Percentiles rank a stretch among this genome's conserved stretches.
phyloP scores from a whole-genome alignment of 805 yeast genomes.

The Lipomyces kockii region DNA sequence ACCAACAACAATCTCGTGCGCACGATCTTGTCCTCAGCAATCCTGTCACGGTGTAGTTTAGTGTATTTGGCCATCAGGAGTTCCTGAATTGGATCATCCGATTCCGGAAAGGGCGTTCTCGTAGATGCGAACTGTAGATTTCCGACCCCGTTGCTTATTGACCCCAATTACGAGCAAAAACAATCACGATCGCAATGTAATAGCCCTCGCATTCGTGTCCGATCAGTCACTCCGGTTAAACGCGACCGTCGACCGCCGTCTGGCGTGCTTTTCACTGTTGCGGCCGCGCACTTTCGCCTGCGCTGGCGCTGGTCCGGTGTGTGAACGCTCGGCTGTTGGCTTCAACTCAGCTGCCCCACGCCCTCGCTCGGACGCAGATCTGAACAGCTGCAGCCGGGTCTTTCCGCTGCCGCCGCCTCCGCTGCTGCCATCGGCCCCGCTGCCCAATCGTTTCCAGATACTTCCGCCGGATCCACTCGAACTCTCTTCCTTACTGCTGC shows the following conservation, averaged over 20 bases:
- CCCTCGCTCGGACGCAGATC: conserved; percentile 20
- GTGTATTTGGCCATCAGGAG: neutral
- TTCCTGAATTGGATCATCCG: neutral
- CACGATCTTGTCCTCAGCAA: neutral
- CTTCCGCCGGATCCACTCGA: neutral
- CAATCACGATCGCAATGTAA: too few species aligned
- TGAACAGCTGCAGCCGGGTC: conserved; percentile 7
- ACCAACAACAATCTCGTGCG: neutral
- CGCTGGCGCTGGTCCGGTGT: neutral
- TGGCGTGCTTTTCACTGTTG: conserved; percentile 3
- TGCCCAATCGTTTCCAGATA: conserved; percentile 1
- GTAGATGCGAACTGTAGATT: neutral
- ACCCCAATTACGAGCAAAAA: too few species aligned
- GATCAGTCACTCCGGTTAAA: conserved; percentile 12
- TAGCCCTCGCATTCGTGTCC: neutral
- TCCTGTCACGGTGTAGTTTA: neutral
- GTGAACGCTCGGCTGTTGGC: neutral
- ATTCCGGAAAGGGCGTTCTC: neutral
- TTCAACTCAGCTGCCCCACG: conserved; percentile 9
- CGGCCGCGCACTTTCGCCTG: conserved; percentile 7
- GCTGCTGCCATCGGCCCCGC: neutral
- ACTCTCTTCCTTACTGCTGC: neutral
- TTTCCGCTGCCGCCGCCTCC: neutral
- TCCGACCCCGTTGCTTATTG: too few species aligned
- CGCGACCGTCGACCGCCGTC: conserved; percentile 30